Evolutionary conservation across 2,329 filamentous ascomycete species (phyloP).

Genomic region (Lasiodiplodia hormozganensis): DNA sequence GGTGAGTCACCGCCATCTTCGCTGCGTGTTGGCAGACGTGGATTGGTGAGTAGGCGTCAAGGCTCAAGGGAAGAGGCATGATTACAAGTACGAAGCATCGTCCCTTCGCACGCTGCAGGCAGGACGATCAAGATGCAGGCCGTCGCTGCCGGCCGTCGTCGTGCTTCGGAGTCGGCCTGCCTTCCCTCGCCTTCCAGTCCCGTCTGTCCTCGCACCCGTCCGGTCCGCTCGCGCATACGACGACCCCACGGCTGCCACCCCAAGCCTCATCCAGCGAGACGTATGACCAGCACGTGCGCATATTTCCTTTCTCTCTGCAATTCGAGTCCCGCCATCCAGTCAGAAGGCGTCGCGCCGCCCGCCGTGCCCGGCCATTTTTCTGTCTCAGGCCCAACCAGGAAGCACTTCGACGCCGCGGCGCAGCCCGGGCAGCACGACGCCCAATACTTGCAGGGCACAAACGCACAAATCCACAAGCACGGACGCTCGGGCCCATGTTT

Average conservation of each 20-base stretch:
- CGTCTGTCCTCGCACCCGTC: slow-evolving; percentile 4
- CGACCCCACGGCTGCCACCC: slow-evolving; percentile 14
- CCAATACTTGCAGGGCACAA: neutral
- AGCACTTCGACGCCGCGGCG: neutral
- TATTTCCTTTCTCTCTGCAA: neutral
- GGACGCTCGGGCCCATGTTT: slow-evolving; percentile 12
- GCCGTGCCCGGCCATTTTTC: neutral
- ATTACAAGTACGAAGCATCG: slow-evolving; percentile 28
- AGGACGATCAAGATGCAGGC: neutral
- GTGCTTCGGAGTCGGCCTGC: slow-evolving; percentile 7
- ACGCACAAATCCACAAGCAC: slow-evolving; percentile 7
- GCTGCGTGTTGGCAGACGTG: slow-evolving; percentile 2
- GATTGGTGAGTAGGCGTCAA: slow-evolving; percentile 19
- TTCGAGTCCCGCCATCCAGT: slow-evolving; percentile 22
- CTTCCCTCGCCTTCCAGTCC: neutral
- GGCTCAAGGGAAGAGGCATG: slow-evolving; percentile 27
- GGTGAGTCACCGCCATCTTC: slow-evolving; percentile 12
- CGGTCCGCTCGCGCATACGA: neutral
- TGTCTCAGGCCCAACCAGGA: slow-evolving; percentile 24
- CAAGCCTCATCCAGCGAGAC: neutral
- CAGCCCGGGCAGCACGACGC: neutral
- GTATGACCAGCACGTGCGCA: slow-evolving; percentile 19
- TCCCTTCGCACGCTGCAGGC: slow-evolving; percentile 17
- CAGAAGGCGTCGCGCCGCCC: neutral
- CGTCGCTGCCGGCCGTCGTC: neutral